Evolutionary conservation across 2,329 filamentous ascomycete species (phyloP), one percentile per base, ranked within the genome.

Genomic region (Fonsecaea pedrosoi): DNA sequence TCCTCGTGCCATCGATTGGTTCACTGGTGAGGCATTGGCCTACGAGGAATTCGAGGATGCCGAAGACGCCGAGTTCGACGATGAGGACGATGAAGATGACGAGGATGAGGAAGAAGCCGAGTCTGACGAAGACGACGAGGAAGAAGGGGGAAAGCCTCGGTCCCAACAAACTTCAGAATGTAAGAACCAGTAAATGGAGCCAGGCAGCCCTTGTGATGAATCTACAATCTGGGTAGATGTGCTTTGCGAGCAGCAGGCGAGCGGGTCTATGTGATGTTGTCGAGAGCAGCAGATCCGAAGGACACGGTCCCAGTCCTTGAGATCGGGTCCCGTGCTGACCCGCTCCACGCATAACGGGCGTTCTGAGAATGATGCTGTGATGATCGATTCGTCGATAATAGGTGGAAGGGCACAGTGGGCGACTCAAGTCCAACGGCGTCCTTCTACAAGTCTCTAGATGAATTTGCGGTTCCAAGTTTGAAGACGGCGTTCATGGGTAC

Each of bases 1-100:
- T 74, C 95, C 95, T 71, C 93, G 94, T 74, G 95, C 96, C 65
- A 95, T 99, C 75, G 95, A 99, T 82, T 99, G 95, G 95, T 99
- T 99, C 81, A 99, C 95, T 61, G 95, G 95, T 66, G 95, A 99
- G 83, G 95, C 95, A 73, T 89, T 99, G 71, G 94, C 95, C 74
- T 99, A 92, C 75, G 95, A 99, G 85, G 94, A 97, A 79, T 81
- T 97, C 68, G 91, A 94, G 45, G 91, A 96, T 62, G 93, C 94
- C 69, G 84, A 93, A 70, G 90, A 94, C 64, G 90, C 90, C 75
- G 91, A 90, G 70, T 92, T 92, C 71, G 92, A 91, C 72, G 91
- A 94, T 67, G 94, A 96, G 60, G 94, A 97, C 34, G 92, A 96
- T 18, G 94, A 97, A 60, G 94, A 97, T 66, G 93, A 96, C 63